Evolutionary conservation across 2,329 filamentous ascomycete genomes (phyloP).

Genomic region (Scleromitrula shiraiana): DNA sequence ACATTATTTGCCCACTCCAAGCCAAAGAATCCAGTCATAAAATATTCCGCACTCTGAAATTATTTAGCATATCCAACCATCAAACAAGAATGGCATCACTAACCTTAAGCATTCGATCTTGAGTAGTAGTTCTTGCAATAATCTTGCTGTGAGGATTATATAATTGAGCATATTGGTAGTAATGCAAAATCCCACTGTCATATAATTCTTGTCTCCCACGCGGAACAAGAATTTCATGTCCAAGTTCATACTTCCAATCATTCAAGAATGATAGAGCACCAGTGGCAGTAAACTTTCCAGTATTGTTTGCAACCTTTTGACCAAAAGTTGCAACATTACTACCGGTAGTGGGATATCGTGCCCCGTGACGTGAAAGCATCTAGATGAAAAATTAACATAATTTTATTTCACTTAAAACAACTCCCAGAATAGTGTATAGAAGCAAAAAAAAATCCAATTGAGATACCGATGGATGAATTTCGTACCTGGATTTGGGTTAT

Average conservation of each 20-base stretch:
- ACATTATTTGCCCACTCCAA: constrained; percentile 65
- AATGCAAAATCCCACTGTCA: constrained; percentile 61
- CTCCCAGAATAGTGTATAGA: no score
- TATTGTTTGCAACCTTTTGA: constrained; percentile 47
- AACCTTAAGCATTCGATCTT: constrained; percentile 65
- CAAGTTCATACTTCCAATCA: constrained; percentile 60
- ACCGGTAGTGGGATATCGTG: constrained; percentile 60
- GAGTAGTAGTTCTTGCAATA: constrained; percentile 65
- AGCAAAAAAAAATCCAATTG: no score
- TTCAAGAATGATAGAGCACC: constrained; percentile 59
- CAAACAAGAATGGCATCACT: constrained; percentile 29
- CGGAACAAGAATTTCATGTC: constrained; percentile 63
- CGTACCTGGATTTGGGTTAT: constrained; percentile 55
- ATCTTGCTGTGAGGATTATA: constrained; percentile 68
- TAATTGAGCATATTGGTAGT: constrained; percentile 47
- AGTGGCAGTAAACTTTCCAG: constrained; percentile 45
- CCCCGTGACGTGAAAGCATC: constrained; percentile 67
- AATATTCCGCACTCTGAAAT: constrained; percentile 54
- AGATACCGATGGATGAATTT: no score
- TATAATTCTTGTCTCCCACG: constrained; percentile 67
- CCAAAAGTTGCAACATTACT: constrained; percentile 49
- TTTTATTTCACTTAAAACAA: no score
- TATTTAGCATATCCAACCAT: not conserved
- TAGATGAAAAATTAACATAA: no score
- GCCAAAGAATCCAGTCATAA: constrained; percentile 72